These are phyloP conservation scores for Apocynum venetum DNA, from an alignment of 257 asterid genomes.

Conservation along the genomic window DNA sequence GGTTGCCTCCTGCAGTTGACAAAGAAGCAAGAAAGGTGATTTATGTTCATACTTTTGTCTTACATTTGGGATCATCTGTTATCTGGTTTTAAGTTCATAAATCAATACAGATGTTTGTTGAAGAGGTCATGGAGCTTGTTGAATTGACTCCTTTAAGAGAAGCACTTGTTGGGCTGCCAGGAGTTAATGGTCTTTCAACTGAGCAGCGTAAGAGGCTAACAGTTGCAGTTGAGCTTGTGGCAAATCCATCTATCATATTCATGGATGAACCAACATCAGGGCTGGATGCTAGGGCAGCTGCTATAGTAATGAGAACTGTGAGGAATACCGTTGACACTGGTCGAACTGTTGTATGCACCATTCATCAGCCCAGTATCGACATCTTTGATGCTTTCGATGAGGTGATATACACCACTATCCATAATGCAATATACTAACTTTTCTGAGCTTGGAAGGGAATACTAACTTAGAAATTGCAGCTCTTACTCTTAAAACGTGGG, in stretches of 20 bases:
- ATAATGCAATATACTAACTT: neutral
- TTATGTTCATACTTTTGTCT: neutral
- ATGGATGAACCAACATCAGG: constrained; percentile 32
- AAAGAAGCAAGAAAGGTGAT: constrained; percentile 18
- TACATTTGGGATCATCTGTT: neutral
- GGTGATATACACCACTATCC: constrained; percentile 9
- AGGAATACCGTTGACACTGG: constrained; percentile 27
- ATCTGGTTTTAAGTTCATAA: too few species aligned
- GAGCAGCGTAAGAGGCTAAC: constrained; percentile 28
- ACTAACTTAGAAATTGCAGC: constrained; percentile 35
- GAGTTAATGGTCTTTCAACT: constrained; percentile 23
- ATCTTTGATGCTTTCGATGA: constrained; percentile 29
- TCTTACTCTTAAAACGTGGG: constrained; percentile 77
- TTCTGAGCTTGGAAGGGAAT: neutral
- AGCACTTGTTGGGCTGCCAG: constrained; percentile 28
- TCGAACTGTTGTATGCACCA: constrained; percentile 28
- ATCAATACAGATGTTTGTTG: constrained; percentile 20
- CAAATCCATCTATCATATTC: constrained; percentile 27
- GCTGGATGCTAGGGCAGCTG: constrained; percentile 29
- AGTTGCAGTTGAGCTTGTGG: constrained; percentile 27
- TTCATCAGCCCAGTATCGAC: constrained; percentile 30
- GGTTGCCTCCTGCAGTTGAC: constrained; percentile 23
- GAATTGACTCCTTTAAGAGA: constrained; percentile 21
- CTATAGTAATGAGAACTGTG: constrained; percentile 30
- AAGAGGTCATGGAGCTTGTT: constrained; percentile 27